A percentile compares a stretch with the other conserved stretches of the same genome.
These are phyloP conservation scores for Coemansia sp. DNA, from an alignment of 192 early-diverging fungal species.

Conservation along the genomic window DNA sequence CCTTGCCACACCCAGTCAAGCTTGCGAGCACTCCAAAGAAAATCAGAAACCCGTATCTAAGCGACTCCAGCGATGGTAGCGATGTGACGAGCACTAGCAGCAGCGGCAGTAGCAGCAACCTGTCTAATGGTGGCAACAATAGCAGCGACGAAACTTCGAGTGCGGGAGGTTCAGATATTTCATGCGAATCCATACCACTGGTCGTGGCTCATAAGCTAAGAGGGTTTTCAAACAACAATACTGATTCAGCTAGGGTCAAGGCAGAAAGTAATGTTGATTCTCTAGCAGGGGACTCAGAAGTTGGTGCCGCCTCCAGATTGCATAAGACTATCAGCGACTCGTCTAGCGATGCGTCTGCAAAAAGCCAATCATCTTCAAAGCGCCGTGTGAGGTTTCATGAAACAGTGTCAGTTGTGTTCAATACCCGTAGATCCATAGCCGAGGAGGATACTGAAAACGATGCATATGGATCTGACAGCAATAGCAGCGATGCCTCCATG, in stretches of 20 bases:
- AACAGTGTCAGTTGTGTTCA: slow-evolving; percentile 51
- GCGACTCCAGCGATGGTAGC: slow-evolving; percentile 35
- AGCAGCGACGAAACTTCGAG: slow-evolving; percentile 21
- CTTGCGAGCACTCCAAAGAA: slow-evolving; percentile 27
- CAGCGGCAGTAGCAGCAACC: background rate
- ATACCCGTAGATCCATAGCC: slow-evolving; percentile 20
- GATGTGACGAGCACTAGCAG: slow-evolving; percentile 3
- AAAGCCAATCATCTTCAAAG: slow-evolving; percentile 50
- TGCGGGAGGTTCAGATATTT: slow-evolving; percentile 32
- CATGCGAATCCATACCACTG: background rate
- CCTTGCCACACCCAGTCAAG: slow-evolving; percentile 40
- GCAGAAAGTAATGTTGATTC: no score
- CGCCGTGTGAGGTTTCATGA: slow-evolving; percentile 52
- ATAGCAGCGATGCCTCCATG: slow-evolving; percentile 47
- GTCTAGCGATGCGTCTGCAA: slow-evolving; percentile 39
- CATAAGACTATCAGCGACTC: slow-evolving; percentile 21
- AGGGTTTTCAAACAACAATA: slow-evolving; percentile 6
- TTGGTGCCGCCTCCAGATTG: background rate
- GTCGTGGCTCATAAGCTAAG: slow-evolving; percentile 8
- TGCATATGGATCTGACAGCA: slow-evolving; percentile 37
- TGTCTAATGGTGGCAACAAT: slow-evolving; percentile 15
- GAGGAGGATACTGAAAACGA: slow-evolving; percentile 20
- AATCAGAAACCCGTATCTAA: slow-evolving; percentile 43
- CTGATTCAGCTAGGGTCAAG: no score
- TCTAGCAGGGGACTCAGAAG: background rate